Base-by-base conservation (phyloP, 352 stramenopile species). In the Plasmopara muralis region DNA sequence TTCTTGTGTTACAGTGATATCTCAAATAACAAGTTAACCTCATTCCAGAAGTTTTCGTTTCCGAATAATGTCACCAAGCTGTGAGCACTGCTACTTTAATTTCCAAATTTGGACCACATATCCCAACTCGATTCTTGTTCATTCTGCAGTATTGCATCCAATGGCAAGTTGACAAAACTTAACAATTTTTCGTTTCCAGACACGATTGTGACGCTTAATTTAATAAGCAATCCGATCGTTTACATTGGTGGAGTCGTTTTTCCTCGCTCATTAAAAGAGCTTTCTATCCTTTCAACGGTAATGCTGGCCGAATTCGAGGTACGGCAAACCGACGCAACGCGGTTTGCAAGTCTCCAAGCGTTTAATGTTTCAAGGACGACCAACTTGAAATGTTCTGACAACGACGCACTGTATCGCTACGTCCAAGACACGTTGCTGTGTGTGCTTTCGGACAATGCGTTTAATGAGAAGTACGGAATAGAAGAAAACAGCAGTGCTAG, bases 401-500 rank as follows among this genome's bases (percentile, higher is more conserved):
- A 52, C 16, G 13, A 45, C 5, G 70, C 70, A 1, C 46, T 62
- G 15, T 59, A 46, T 16, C 53, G 48, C 10, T 72, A 69, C 29
- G 64, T 79, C 20, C 40, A 68, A 16, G 46, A 75, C 33, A 77
- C 70, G n/a, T 49, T 79, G 61, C 50, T 79, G 0, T 79, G 67
- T 39, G 67, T 77, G 18, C 44, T 79, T 20, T 12, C 64, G n/a
- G 64, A 79, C 44, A 55, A 64, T 12, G 43, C 49, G 1, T 79
- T 79, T 28, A 50, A 60, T 7, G 28, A 8, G 42, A 79, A 79
- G 37, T 77, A 77, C 15, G 60, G 57, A 2, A 35, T 47, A 16
- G 43, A 53, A n/a, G 41, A 34, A 5, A 34, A 20, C 4, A 47
- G 28, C 38, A 68, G 47, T 31, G 16, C 43, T 5, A 57, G 55